Conservation (phyloP, 441 rosid genomes). For the Lepidium campestre region DNA sequence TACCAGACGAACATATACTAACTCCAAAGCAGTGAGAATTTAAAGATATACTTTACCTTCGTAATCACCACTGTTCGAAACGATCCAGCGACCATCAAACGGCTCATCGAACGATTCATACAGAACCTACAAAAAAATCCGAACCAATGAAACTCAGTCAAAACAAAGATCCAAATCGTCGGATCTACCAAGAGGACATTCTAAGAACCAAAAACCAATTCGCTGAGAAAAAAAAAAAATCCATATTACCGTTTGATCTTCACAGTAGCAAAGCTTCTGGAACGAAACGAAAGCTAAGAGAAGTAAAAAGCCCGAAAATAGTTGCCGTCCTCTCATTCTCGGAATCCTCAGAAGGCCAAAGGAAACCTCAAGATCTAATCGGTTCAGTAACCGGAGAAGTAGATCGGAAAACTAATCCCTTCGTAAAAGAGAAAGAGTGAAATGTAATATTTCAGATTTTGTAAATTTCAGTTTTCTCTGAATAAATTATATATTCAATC, state of each 20-base stretch:
- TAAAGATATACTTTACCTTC: constrained; percentile 35
- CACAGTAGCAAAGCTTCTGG: constrained; percentile 43
- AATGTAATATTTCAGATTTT: background rate
- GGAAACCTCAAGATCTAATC: background rate
- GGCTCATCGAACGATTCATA: constrained; percentile 78
- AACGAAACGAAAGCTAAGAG: constrained; percentile 41
- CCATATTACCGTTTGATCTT: constrained; percentile 34
- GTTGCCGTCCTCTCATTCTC: constrained; percentile 35
- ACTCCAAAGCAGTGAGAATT: background rate
- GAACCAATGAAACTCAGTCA: background rate
- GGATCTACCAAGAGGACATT: constrained; percentile 5
- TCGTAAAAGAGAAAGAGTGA: background rate
- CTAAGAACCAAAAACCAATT: background rate
- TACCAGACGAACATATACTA: background rate
- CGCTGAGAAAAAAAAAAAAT: background rate
- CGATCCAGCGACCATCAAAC: constrained; percentile 82
- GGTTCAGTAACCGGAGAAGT: constrained; percentile 29
- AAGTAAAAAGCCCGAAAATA: constrained; percentile 39
- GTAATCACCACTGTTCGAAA: constrained; percentile 70
- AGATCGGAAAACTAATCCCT: constrained; percentile 28
- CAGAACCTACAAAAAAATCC: constrained; percentile 41
- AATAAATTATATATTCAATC: constrained; percentile 16
- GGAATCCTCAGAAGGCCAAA: background rate
- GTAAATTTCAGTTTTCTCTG: background rate
- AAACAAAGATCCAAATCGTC: background rate